Evolutionary conservation across 805 yeast species (phyloP).

Genomic region (Lipomyces orientalis): DNA sequence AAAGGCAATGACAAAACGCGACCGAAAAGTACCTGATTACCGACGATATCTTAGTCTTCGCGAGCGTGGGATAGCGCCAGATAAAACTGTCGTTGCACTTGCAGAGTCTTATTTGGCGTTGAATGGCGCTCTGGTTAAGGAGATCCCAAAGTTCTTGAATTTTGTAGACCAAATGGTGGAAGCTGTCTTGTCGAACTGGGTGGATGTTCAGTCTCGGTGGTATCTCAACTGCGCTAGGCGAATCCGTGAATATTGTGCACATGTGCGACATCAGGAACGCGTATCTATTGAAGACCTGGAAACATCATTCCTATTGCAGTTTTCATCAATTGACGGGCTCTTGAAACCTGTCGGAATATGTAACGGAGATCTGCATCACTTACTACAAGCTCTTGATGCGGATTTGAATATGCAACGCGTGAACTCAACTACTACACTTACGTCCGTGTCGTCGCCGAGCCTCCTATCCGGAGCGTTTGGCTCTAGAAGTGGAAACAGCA

Average conservation of each 20-base stretch:
- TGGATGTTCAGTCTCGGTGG: slow-evolving; percentile 26
- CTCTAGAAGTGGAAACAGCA: slow-evolving; percentile 1
- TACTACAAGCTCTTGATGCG: not conserved
- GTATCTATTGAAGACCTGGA: slow-evolving; percentile 23
- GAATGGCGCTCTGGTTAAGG: slow-evolving; percentile 17
- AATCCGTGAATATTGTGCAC: slow-evolving; percentile 8
- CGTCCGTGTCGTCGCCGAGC: not conserved
- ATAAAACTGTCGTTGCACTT: not conserved
- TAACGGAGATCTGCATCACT: slow-evolving; percentile 16
- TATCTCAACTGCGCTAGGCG: slow-evolving; percentile 13
- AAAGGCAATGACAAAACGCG: slow-evolving; percentile 26
- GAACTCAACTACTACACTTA: not conserved
- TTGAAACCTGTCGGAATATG: not conserved
- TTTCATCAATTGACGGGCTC: slow-evolving; percentile 13
- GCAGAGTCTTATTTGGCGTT: slow-evolving; percentile 21
- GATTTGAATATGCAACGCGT: not conserved
- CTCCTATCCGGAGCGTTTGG: not conserved
- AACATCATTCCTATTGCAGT: slow-evolving; percentile 17
- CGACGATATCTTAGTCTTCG: slow-evolving; percentile 11
- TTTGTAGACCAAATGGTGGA: slow-evolving; percentile 20
- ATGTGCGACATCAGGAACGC: not conserved
- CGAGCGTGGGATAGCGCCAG: slow-evolving; percentile 24
- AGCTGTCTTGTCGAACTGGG: slow-evolving; percentile 25
- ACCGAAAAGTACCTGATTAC: slow-evolving; percentile 24
- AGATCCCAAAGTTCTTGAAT: slow-evolving; percentile 25